These are phyloP conservation scores for Chalciporus piperatus DNA, from an alignment of 768 basidiomycete genomes.

Conservation along the genomic window DNA sequence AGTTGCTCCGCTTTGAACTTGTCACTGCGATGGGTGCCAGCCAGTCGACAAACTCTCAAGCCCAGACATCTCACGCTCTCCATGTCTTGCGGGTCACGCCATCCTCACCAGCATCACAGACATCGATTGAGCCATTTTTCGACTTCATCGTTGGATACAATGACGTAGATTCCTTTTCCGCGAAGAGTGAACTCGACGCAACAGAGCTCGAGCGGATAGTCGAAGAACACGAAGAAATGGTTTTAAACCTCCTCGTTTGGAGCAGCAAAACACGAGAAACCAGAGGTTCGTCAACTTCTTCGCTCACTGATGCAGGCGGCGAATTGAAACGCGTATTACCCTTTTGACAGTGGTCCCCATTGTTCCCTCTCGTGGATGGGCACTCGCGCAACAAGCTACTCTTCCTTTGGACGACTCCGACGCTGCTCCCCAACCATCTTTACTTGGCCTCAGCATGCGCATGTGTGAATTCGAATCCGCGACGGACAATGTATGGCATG, in stretches of 20 bases:
- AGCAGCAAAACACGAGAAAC: conserved; percentile 74
- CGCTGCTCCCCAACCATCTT: conserved; percentile 65
- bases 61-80: conserved; percentile 49
- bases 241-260: conserved; percentile 75
- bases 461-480: conserved; percentile 89
- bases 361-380: conserved; percentile 84
- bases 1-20: neutral
- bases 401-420: conserved; percentile 40
- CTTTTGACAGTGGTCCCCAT: conserved; percentile 69
- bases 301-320: neutral
- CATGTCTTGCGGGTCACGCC: conserved; percentile 91
- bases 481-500: conserved; percentile 96
- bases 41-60: conserved; percentile 55
- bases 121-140: conserved; percentile 88
- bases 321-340: neutral
- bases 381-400: conserved; percentile 40
- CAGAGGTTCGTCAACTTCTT: conserved; percentile 48
- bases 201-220: conserved; percentile 76
- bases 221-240: conserved; percentile 72
- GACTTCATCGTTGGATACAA: conserved; percentile 91
- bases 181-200: conserved; percentile 58
- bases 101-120: conserved; percentile 82
- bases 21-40: conserved; percentile 62
- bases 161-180: conserved; percentile 58
- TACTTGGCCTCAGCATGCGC: conserved; percentile 92